Conservation (phyloP, 768 basidiomycete genomes). For the Tricholoma matsutake region DNA sequence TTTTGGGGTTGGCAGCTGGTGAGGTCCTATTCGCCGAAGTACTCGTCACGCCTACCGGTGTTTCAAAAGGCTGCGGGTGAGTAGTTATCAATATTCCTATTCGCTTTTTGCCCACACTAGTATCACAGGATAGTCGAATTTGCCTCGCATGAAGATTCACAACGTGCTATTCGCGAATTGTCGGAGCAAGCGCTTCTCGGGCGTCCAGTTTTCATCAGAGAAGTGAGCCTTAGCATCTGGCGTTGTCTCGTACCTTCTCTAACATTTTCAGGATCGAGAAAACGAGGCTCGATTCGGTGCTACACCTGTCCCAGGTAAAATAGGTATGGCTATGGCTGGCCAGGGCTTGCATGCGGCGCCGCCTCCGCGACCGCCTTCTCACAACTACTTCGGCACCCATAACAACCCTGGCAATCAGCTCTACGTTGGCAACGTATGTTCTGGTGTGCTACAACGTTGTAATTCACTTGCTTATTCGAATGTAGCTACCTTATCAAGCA, state of each 20-base stretch:
- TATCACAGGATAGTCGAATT: conserved; percentile 87
- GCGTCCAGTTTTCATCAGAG: conserved; percentile 93
- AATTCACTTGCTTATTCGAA: conserved; percentile 1
- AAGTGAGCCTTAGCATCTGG: conserved; percentile 48
- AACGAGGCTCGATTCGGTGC: conserved; percentile 94
- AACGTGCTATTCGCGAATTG: conserved; percentile 85
- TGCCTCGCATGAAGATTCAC: conserved; percentile 82
- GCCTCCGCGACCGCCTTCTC: conserved; percentile 79
- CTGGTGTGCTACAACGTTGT: not conserved
- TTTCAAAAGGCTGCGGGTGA: conserved; percentile 99
- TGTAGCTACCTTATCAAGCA: conserved; percentile 90
- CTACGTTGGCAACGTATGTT: conserved; percentile 84
- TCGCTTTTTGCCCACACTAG: conserved; percentile 13
- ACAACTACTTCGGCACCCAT: conserved; percentile 63
- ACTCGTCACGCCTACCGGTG: conserved; percentile 91
- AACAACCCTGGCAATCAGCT: conserved; percentile 85
- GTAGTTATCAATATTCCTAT: conserved; percentile 29
- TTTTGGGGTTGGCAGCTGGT: conserved; percentile 93
- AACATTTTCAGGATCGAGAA: conserved; percentile 78
- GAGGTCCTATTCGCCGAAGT: conserved; percentile 99
- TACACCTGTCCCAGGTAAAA: conserved; percentile 93
- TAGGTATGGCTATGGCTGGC: conserved; percentile 95
- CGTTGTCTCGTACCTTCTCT: not conserved
- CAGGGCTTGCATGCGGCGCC: conserved; percentile 77
- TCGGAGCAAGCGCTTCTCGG: conserved; percentile 90